phyloP scores from a whole-genome alignment of 352 stramenopile genomes.

The Phytophthora lateralis region DNA sequence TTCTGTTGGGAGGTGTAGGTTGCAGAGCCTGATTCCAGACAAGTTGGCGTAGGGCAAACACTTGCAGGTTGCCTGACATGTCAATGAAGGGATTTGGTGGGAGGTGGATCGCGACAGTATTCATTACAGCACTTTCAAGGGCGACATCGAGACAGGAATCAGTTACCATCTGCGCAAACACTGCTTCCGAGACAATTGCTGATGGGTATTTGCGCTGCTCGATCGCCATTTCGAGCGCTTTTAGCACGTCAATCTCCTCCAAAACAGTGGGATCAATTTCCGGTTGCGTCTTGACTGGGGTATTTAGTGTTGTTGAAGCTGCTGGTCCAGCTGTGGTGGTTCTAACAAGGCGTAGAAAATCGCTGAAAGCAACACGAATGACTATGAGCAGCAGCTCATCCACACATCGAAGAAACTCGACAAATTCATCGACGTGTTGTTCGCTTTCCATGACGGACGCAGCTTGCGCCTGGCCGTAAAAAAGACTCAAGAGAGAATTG shows the following conservation, averaged over 20 bases:
- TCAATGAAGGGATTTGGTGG: slow-evolving; percentile 58
- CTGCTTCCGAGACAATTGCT: slow-evolving; percentile 42
- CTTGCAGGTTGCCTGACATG: slow-evolving; percentile 41
- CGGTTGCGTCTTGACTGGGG: background rate
- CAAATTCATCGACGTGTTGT: slow-evolving; percentile 14
- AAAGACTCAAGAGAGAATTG: slow-evolving; percentile 4
- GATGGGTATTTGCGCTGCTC: slow-evolving; percentile 41
- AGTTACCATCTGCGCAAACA: slow-evolving; percentile 56
- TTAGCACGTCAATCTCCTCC: slow-evolving; percentile 37
- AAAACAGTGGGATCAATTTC: background rate
- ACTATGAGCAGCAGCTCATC: slow-evolving; percentile 33
- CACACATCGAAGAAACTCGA: slow-evolving; percentile 23
- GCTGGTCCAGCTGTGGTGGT: background rate
- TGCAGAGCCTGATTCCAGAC: slow-evolving; percentile 28
- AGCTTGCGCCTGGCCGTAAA: slow-evolving; percentile 6
- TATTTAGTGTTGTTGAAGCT: background rate
- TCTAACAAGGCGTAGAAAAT: slow-evolving; percentile 28
- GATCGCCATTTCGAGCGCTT: slow-evolving; percentile 35
- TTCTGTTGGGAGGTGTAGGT: background rate
- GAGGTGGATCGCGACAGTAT: slow-evolving; percentile 43
- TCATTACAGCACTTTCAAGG: slow-evolving; percentile 58
- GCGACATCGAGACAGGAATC: slow-evolving; percentile 52
- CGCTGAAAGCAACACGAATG: slow-evolving; percentile 16
- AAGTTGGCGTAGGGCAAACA: slow-evolving; percentile 44
- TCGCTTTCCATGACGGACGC: slow-evolving; percentile 13